phyloP scores from a whole-genome alignment of 2,329 filamentous ascomycete species.

The Pyricularia sp. region DNA sequence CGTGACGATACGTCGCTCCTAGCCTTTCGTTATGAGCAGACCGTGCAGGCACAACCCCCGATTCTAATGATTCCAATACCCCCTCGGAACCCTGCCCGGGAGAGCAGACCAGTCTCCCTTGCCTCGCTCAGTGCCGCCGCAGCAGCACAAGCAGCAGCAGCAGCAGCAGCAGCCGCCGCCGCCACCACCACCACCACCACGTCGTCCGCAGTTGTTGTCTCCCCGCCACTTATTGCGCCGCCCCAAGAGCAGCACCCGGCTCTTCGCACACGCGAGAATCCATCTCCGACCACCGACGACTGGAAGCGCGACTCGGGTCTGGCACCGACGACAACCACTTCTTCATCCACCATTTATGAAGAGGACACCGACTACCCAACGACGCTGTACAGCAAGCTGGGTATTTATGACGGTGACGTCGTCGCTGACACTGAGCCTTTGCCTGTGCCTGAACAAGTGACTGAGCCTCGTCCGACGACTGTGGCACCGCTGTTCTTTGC shows the following conservation, averaged over 20 bases:
- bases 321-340: conserved; percentile 23
- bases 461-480: background rate
- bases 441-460: background rate
- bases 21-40: conserved; percentile 52
- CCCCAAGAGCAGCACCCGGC: conserved; percentile 43
- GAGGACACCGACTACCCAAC: conserved; percentile 19
- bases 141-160: conserved; percentile 8
- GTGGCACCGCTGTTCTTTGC: conserved; percentile 17
- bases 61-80: conserved; percentile 36
- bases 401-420: background rate
- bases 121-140: conserved; percentile 8
- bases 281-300: conserved; percentile 24
- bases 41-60: conserved; percentile 45
- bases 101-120: conserved; percentile 14
- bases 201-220: conserved; percentile 21
- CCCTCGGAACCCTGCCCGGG: conserved; percentile 29
- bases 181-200: too few relatives aligned
- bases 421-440: background rate
- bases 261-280: conserved; percentile 28
- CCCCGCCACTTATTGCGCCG: conserved; percentile 30
- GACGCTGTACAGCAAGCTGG: conserved; percentile 2
- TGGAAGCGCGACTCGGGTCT: conserved; percentile 48
- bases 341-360: conserved; percentile 30
- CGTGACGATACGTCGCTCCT: conserved; percentile 41
- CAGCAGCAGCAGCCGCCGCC: too few relatives aligned